Evolutionary conservation across 805 yeast species (phyloP), one percentile per base, ranked within the genome.

Genomic region (Tetrapisispora iriomotensis): DNA sequence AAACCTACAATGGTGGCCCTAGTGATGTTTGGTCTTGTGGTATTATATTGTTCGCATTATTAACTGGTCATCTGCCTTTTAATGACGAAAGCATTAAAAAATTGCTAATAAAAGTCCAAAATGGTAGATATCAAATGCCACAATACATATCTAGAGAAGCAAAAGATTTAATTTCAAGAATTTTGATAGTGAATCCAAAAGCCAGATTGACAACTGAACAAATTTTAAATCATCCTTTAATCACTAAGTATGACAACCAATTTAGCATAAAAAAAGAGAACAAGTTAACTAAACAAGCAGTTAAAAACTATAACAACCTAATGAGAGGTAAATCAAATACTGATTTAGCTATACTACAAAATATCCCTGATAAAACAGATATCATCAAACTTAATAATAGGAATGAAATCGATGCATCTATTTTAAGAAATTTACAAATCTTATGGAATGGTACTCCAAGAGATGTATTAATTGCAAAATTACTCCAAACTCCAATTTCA

Each of bases 1-100:
- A 74, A 51, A 74, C 75, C 40, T 83, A 83, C 53, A 87, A 82
- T 59, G 94, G 94, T 15, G 79, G 83, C 23, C 87, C 88, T 26
- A 78, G 87, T 44, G 94, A 83, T 62, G 81, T 83, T 29, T 83
- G 94, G 94, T 81, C 90, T 6, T 82, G 92, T 64, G 94, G 94
- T 54, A 83, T 83, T 32, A 82, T 83, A 33, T 64, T 82, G 36
- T 83, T 80, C 63, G 92, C 92, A 5, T 62, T 83, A 35, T 61
- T 83, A 41, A 81, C 90, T 2, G 94, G 94, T 3, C 78, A 83
- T 63, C 64, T 83, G 45, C 94, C 94, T 8, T 83, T 83, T 54
- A 90, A 83, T 56, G 92, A 83, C 60, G 85, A 82, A 45, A 80
- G 79, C 51, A 82, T 83, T 51, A 72, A 86, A 56, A 75, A 72